Evolutionary conservation across 1,284 basidiomycete species (phyloP), one percentile per base, ranked within the genome.

Genomic region (Vanrija sp.): DNA sequence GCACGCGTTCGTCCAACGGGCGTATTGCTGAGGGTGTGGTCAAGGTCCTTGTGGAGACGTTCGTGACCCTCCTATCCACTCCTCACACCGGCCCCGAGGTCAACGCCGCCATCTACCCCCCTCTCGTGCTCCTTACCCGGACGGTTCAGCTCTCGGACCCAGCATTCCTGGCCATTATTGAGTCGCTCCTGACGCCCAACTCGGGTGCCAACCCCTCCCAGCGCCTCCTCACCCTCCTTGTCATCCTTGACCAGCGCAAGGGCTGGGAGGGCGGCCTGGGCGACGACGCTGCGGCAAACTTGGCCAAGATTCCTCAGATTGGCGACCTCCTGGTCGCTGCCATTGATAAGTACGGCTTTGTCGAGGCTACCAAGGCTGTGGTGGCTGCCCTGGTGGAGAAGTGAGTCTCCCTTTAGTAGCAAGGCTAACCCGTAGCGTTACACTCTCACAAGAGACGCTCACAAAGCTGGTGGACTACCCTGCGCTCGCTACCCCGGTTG

Each of bases 31-130:
- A 77, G 54, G 67, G 64, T 1, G 51, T 73, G 10, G 74, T 77
- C 44, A 75, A 74, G 58, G 47, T 70, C n/a, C 60, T 77, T n/a
- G 71, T 76, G 6, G 74, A 76, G 61, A 63, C 67, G 0, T 74
- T 74, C 46, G 71, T 73, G 16, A 61, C 46, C 8, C 56, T 73
- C 19, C 53, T 77, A 16, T 61, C 63, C 2, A 64, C 62, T 2
- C 58, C 58, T 23, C 57, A 56, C 23, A 65, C 56, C 8, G 74
- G 75, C 12, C 60, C 64, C 38, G 73, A 76, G 39, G 69, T 74
- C 52, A 72, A 69, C 52, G 72, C 74, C 8, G 73, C 75, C 10
- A 68, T 76, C 4, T 76, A 75, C 55, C 73, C 75, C 6, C 69
- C 74, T 7, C 60, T 76, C 8, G 65, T 77, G 16, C 69, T 77